phyloP scores from a whole-genome alignment of 2,329 filamentous ascomycete genomes.

The Verticillium longisporum region DNA sequence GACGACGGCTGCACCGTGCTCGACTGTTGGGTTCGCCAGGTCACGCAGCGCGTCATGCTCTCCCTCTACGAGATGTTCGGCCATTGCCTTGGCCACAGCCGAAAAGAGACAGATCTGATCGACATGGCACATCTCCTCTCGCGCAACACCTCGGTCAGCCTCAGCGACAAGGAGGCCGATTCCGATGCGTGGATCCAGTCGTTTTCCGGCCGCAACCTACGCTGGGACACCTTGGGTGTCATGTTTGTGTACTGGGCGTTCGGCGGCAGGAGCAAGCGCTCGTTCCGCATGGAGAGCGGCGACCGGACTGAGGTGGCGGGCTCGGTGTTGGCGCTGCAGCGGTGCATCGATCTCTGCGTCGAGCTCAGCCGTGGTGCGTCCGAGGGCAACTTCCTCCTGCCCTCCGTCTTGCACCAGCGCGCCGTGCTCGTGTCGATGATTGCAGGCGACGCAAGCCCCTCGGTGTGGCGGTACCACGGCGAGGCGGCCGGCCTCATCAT shows the following conservation, averaged over 20 bases:
- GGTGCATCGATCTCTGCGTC: background rate
- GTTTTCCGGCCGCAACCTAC: background rate
- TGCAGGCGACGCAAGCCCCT: conserved; percentile 29
- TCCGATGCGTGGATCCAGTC: conserved; percentile 6
- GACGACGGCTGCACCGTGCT: conserved; percentile 7
- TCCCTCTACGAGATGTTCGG: conserved; percentile 14
- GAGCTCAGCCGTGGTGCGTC: background rate
- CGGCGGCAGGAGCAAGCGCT: background rate
- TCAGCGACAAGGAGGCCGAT: conserved; percentile 8
- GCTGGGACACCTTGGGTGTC: conserved; percentile 9
- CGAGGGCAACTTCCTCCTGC: conserved; percentile 26
- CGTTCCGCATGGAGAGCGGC: background rate
- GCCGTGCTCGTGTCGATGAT: conserved; percentile 27
- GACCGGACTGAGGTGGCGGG: background rate
- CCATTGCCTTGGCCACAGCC: conserved; percentile 3
- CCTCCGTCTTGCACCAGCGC: conserved; percentile 25
- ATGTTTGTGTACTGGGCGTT: conserved; percentile 9
- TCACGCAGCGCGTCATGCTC: conserved; percentile 5
- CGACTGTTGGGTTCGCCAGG: conserved; percentile 13
- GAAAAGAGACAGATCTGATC: background rate
- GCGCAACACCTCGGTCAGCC: conserved; percentile 12
- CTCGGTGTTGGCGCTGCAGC: background rate
- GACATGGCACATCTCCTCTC: conserved; percentile 14
- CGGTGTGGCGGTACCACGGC: conserved; percentile 28
- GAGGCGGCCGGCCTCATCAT: conserved; percentile 28